A percentile compares a stretch with the other conserved stretches of the same genome.
Conservation (phyloP, 495 filamentous ascomycete genomes). For the Lepraria neglecta region DNA sequence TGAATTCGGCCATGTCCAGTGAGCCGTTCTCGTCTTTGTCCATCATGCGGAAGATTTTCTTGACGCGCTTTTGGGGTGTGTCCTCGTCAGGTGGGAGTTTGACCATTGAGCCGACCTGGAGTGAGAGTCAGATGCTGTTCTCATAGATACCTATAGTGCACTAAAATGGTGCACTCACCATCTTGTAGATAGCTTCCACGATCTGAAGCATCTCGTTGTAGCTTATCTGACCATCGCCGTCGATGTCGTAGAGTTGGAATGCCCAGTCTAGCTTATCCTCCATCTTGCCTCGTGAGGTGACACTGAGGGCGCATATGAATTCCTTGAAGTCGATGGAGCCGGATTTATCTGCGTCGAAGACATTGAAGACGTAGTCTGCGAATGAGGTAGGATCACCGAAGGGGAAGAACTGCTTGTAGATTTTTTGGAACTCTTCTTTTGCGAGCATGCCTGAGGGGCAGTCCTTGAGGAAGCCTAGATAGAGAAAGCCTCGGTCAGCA, state of each 20-base stretch:
- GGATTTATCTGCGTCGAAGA: constrained; percentile 95
- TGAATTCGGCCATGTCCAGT: constrained; percentile 92
- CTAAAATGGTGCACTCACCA: constrained; percentile 53
- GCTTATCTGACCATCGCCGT: constrained; percentile 96
- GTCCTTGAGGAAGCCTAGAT: constrained; percentile 89
- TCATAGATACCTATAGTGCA: background rate
- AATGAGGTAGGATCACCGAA: constrained; percentile 96
- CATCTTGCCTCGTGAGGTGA: constrained; percentile 95
- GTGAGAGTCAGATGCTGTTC: constrained; percentile 1
- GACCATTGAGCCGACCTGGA: constrained; percentile 94
- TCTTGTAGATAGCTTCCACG: constrained; percentile 99
- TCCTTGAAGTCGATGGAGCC: constrained; percentile 99
- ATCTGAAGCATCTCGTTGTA: constrained; percentile 99
- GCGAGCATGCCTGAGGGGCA: constrained; percentile 94
- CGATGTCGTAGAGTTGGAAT: constrained; percentile 98
- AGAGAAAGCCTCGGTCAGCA: constrained; percentile 14
- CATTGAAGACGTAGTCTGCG: constrained; percentile 98
- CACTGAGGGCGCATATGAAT: constrained; percentile 96
- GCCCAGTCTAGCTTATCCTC: constrained; percentile 99
- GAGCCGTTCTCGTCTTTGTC: constrained; percentile 98
- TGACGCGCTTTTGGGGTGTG: constrained; percentile 95
- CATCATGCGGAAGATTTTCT: constrained; percentile 99
- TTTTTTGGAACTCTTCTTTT: constrained; percentile 98
- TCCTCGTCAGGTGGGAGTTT: constrained; percentile 98
- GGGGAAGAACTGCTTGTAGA: constrained; percentile 98